Conservation (phyloP, 2,329 filamentous ascomycete species). For the Metarhizium album region DNA sequence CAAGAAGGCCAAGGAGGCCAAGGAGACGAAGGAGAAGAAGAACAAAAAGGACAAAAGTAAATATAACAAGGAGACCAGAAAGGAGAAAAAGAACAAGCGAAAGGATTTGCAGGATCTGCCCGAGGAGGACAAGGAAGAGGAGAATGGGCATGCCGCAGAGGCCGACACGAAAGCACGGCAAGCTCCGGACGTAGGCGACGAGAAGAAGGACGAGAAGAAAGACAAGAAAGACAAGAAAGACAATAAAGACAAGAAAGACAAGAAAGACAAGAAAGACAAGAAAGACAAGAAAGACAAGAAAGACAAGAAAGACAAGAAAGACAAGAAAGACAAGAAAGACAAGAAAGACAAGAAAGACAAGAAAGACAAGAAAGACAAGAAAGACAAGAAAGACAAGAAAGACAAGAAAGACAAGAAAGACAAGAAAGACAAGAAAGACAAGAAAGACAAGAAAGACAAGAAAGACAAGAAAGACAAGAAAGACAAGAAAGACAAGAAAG, state of each 20-base stretch:
- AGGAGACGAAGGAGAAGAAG: conserved; percentile 18
- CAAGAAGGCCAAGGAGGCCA: conserved; percentile 23
- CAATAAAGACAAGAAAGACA: conserved; percentile 11
- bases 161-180: conserved; percentile 12
- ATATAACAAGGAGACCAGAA: conserved; percentile 22
- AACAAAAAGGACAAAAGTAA: conserved; percentile 24
- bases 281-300: conserved; percentile 11
- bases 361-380: conserved; percentile 12
- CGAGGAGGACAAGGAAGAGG: conserved; percentile 12
- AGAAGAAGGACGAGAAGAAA: conserved; percentile 14
- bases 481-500: conserved; percentile 10
- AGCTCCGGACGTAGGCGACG: conserved; percentile 3
- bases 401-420: conserved; percentile 14
- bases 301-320: conserved; percentile 9
- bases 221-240: conserved; percentile 18
- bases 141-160: conserved; percentile 12
- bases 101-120: conserved; percentile 27
- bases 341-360: background rate
- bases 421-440: conserved; percentile 15
- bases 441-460: conserved; percentile 17
- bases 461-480: conserved; percentile 5
- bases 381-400: conserved; percentile 9
- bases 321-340: conserved; percentile 18
- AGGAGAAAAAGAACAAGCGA: conserved; percentile 30
- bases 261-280: conserved; percentile 9